Conservation (phyloP, 495 filamentous ascomycete species). For the Chaetomium cochliodes region DNA sequence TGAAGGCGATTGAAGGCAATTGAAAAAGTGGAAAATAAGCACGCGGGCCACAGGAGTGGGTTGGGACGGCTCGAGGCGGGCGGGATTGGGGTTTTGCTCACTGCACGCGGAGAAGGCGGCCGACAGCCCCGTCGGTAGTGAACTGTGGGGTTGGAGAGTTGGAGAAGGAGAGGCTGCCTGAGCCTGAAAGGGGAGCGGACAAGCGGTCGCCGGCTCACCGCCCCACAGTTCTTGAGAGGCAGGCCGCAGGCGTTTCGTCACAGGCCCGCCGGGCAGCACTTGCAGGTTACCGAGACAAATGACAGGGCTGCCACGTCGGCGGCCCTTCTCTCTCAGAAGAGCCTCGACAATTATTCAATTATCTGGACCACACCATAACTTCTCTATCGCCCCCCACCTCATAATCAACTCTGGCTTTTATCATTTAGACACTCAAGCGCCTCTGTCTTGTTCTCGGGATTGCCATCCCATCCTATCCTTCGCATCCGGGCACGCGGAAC, state of each 20-base stretch:
- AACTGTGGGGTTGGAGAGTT: not conserved
- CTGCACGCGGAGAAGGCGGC: not conserved
- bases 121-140: not conserved
- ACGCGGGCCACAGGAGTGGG: not conserved
- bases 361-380: not conserved
- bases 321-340: no score
- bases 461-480: no score
- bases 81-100: not conserved
- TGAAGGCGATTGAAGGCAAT: not conserved
- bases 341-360: not conserved
- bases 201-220: conserved; percentile 1
- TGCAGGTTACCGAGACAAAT: not conserved
- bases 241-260: no score
- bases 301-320: conserved; percentile 14
- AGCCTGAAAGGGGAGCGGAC: conserved; percentile 8
- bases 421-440: no score
- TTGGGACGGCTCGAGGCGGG: no score
- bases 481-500: no score
- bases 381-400: not conserved
- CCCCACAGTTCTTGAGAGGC: not conserved
- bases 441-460: no score
- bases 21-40: not conserved
- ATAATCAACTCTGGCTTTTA: no score
- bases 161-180: not conserved
- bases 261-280: not conserved